These are phyloP conservation scores for Rutstroemia sp. DNA, from an alignment of 2,329 filamentous ascomycete genomes.

Conservation along the genomic window DNA sequence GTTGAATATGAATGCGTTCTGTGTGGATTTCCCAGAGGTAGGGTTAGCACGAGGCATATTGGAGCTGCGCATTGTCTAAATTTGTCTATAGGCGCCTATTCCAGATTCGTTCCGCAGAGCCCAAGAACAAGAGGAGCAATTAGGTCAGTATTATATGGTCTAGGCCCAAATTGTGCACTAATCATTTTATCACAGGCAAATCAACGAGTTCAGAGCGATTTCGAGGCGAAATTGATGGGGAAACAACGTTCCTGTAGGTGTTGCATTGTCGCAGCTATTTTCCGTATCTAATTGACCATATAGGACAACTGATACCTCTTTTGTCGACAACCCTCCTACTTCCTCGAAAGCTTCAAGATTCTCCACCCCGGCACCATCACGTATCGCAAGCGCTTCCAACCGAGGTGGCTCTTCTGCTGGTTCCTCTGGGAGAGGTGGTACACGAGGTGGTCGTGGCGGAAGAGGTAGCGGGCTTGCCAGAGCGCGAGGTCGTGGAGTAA, in stretches of 20 bases:
- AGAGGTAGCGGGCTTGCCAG: slow-evolving; percentile 30
- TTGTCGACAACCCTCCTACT: slow-evolving; percentile 74
- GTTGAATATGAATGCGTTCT: slow-evolving; percentile 98
- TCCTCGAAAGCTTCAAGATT: slow-evolving; percentile 41
- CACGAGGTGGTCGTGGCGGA: slow-evolving; percentile 27
- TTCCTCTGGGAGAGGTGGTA: slow-evolving; percentile 24
- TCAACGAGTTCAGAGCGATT: slow-evolving; percentile 31
- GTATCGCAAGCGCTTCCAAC: slow-evolving; percentile 14
- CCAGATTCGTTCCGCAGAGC: slow-evolving; percentile 71
- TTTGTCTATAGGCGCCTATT: slow-evolving; percentile 60
- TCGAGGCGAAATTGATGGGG: slow-evolving; percentile 43
- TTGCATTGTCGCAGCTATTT: neutral
- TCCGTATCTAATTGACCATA: slow-evolving; percentile 11
- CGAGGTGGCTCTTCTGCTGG: slow-evolving; percentile 16
- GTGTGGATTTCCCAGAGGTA: slow-evolving; percentile 94
- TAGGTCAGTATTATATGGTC: slow-evolving; percentile 29
- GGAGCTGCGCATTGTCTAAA: slow-evolving; percentile 2
- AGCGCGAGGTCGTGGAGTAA: slow-evolving; percentile 26
- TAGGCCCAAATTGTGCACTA: slow-evolving; percentile 6
- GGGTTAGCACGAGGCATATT: slow-evolving; percentile 7
- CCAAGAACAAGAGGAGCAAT: slow-evolving; percentile 47
- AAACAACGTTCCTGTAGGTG: slow-evolving; percentile 78
- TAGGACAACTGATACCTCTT: slow-evolving; percentile 86
- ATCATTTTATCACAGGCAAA: slow-evolving; percentile 16
- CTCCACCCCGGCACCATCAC: slow-evolving; percentile 27